These are phyloP conservation scores for Pleurotus salmoneostramineus DNA, from an alignment of 768 basidiomycete species.

Conservation along the genomic window DNA sequence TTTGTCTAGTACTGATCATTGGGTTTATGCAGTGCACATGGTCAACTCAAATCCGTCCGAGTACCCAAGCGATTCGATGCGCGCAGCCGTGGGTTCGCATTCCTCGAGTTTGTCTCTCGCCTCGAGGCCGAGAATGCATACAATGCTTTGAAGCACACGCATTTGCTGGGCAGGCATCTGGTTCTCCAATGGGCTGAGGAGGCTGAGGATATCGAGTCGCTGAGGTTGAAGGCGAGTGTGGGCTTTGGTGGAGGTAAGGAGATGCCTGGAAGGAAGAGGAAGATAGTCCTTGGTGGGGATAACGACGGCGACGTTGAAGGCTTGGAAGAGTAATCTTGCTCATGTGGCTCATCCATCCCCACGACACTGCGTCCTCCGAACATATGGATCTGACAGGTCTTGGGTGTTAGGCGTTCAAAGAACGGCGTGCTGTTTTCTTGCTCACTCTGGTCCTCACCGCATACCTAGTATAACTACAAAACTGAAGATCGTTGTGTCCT, in stretches of 20 bases:
- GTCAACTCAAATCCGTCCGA: slow-evolving; percentile 91
- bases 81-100: slow-evolving; percentile 90
- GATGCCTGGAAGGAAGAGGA: slow-evolving; percentile 74
- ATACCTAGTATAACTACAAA: too few relatives aligned
- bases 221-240: slow-evolving; percentile 79
- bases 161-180: slow-evolving; percentile 92
- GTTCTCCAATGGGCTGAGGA: slow-evolving; percentile 94
- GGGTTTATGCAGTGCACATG: slow-evolving; percentile 65
- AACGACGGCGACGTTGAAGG: neutral
- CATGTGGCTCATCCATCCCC: neutral
- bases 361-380: too few relatives aligned
- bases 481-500: too few relatives aligned
- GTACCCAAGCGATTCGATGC: slow-evolving; percentile 90
- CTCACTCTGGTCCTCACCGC: too few relatives aligned
- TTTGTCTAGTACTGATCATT: slow-evolving; percentile 8
- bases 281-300: slow-evolving; percentile 47
- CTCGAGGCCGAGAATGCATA: slow-evolving; percentile 90
- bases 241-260: slow-evolving; percentile 67
- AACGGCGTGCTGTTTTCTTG: too few relatives aligned
- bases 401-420: too few relatives aligned
- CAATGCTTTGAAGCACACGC: slow-evolving; percentile 84
- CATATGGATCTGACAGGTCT: neutral
- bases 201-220: slow-evolving; percentile 68
- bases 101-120: slow-evolving; percentile 88
- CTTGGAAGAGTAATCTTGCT: neutral